These are phyloP conservation scores for Penicillium capsulatum DNA, from an alignment of 2,329 filamentous ascomycete species.

Conservation along the genomic window DNA sequence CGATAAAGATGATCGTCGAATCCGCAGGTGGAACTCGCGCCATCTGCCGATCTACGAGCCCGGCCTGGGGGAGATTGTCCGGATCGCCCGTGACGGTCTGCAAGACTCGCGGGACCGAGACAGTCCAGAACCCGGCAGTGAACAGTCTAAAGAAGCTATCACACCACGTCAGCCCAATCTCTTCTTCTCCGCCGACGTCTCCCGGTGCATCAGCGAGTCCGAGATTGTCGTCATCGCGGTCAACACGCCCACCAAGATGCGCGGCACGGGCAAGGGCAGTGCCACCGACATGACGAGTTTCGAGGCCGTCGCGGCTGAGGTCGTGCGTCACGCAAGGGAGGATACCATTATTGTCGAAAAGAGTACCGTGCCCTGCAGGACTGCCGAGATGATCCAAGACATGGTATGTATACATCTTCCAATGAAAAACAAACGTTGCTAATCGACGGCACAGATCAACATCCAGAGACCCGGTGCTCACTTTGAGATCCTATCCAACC, in stretches of 20 bases:
- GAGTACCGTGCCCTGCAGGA: conserved; percentile 72
- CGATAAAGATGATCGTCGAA: conserved; percentile 22
- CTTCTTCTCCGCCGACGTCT: conserved; percentile 67
- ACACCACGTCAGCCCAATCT: conserved; percentile 53
- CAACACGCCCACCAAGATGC: conserved; percentile 72
- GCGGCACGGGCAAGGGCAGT: conserved; percentile 63
- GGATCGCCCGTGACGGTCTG: conserved; percentile 12
- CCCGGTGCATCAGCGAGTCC: conserved; percentile 59
- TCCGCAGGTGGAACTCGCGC: conserved; percentile 27
- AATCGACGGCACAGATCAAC: conserved; percentile 9
- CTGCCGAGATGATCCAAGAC: conserved; percentile 64
- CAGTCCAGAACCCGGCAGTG: too few species aligned
- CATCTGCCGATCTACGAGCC: conserved; percentile 26
- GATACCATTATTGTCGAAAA: conserved; percentile 77
- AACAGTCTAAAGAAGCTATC: not conserved
- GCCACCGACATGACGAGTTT: conserved; percentile 69
- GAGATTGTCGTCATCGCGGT: conserved; percentile 72
- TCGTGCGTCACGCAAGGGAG: conserved; percentile 61
- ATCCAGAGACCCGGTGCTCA: conserved; percentile 54
- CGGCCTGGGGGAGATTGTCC: conserved; percentile 20
- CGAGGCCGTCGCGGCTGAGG: conserved; percentile 63
- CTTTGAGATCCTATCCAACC: conserved; percentile 76
- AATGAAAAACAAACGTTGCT: too few species aligned
- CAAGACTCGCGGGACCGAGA: not conserved
- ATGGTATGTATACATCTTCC: conserved; percentile 55